These are phyloP conservation scores for Cephaloascus albidus DNA, from an alignment of 805 yeast genomes.

Conservation along the genomic window DNA sequence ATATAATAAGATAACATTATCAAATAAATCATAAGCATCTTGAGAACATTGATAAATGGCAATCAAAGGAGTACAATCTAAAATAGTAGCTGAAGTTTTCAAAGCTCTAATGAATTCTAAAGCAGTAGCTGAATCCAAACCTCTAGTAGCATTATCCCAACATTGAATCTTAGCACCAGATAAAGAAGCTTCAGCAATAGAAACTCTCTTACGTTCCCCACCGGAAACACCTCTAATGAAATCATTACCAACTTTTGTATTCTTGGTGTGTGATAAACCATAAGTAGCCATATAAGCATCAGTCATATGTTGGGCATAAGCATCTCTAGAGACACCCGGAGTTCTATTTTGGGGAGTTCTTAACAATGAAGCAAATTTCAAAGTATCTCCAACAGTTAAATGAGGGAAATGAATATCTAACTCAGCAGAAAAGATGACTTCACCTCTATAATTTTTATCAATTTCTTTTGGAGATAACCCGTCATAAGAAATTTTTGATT, in stretches of 20 bases:
- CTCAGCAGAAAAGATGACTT: slow-evolving; percentile 66
- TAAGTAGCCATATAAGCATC: slow-evolving; percentile 44
- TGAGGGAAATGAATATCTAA: slow-evolving; percentile 64
- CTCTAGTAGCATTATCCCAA: slow-evolving; percentile 67
- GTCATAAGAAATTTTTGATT: slow-evolving; percentile 39
- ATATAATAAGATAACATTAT: slow-evolving; percentile 43
- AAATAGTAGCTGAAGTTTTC: slow-evolving; percentile 42
- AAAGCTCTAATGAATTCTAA: slow-evolving; percentile 52
- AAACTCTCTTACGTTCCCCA: slow-evolving; percentile 48
- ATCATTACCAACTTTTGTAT: slow-evolving; percentile 36
- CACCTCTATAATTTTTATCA: slow-evolving; percentile 48
- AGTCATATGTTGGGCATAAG: slow-evolving; percentile 43
- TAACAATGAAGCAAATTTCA: slow-evolving; percentile 51
- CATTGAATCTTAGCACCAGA: slow-evolving; percentile 44
- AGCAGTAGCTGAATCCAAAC: slow-evolving; percentile 65
- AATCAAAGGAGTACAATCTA: slow-evolving; percentile 43
- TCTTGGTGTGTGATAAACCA: slow-evolving; percentile 28
- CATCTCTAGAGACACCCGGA: slow-evolving; percentile 48
- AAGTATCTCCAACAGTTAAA: slow-evolving; percentile 56
- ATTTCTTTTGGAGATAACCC: slow-evolving; percentile 48
- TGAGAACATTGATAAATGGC: slow-evolving; percentile 56
- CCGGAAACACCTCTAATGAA: slow-evolving; percentile 50
- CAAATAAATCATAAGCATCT: slow-evolving; percentile 44
- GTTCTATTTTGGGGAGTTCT: slow-evolving; percentile 56
- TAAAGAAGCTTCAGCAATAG: slow-evolving; percentile 40